These are phyloP conservation scores for Petrea volubilis DNA, from an alignment of 257 asterid genomes.

Conservation along the genomic window DNA sequence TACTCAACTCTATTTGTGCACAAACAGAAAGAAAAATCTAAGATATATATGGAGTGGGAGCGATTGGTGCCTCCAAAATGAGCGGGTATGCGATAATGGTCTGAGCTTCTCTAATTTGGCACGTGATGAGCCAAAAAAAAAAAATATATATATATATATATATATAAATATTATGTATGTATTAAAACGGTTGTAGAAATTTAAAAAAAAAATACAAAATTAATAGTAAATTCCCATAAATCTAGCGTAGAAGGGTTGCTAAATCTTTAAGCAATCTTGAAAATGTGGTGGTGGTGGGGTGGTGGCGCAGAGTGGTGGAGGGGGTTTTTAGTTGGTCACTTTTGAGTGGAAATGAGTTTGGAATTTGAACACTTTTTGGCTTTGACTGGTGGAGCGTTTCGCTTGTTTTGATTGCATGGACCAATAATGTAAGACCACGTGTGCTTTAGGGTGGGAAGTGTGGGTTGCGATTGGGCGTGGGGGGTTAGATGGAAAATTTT, in stretches of 20 bases:
- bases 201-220: background rate
- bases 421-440: background rate
- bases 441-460: background rate
- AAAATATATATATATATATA: background rate
- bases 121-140: slow-evolving; percentile 22
- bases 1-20: background rate
- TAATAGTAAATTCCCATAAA: background rate
- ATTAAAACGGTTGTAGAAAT: background rate
- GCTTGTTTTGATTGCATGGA: background rate
- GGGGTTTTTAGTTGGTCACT: background rate
- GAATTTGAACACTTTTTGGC: background rate
- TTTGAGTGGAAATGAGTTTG: background rate
- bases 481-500: background rate
- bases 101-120: slow-evolving; percentile 26
- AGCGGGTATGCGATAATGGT: slow-evolving; percentile 32
- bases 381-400: background rate
- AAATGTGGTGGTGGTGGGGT: slow-evolving; percentile 15
- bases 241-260: slow-evolving; percentile 1
- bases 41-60: slow-evolving; percentile 26
- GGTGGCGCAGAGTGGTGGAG: slow-evolving; percentile 20
- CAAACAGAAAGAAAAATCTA: slow-evolving; percentile 12
- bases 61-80: slow-evolving; percentile 48
- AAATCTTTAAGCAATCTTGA: slow-evolving; percentile 22
- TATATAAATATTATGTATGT: too few relatives aligned
- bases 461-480: background rate